Percentiles rank a stretch among this genome's conserved stretches.
Conservation (phyloP, 192 early-diverging fungal species). For the Entomortierella beljakovae region DNA sequence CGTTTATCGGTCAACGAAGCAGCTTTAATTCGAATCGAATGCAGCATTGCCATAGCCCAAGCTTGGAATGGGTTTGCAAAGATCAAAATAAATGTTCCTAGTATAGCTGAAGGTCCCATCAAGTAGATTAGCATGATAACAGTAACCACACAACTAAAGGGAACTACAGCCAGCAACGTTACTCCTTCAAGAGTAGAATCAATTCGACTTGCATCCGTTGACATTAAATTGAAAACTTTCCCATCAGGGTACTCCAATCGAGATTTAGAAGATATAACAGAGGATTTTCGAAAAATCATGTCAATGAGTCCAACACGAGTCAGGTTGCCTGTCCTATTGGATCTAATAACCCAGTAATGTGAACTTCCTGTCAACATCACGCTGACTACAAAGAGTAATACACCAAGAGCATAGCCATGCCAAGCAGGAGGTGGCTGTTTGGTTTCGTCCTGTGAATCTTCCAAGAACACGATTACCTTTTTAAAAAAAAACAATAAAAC, state of each 20-base stretch:
- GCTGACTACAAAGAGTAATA: not conserved
- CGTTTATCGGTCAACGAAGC: constrained; percentile 62
- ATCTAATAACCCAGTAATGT: constrained; percentile 3
- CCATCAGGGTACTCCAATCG: constrained; percentile 44
- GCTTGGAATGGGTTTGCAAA: constrained; percentile 58
- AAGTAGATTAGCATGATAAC: constrained; percentile 74
- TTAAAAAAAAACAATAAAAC: not conserved
- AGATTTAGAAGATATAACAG: constrained; percentile 33
- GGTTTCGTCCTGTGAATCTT: constrained; percentile 13
- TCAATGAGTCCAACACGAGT: constrained; percentile 19
- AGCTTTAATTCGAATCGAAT: constrained; percentile 71
- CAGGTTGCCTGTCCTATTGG: not conserved
- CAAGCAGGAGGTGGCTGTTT: constrained; percentile 16
- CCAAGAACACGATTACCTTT: constrained; percentile 34
- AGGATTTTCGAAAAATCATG: constrained; percentile 32
- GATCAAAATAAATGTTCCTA: constrained; percentile 77
- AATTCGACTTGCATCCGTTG: constrained; percentile 46
- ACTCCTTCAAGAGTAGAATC: constrained; percentile 14
- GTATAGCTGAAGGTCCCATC: constrained; percentile 82
- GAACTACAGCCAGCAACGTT: constrained; percentile 63
- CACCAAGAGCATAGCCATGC: constrained; percentile 27
- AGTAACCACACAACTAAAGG: constrained; percentile 71
- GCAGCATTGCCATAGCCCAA: constrained; percentile 77
- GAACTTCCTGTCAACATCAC: not conserved
- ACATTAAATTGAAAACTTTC: constrained; percentile 62